A percentile compares a stretch with the other conserved stretches of the same genome.
Conservation (phyloP, 2,329 filamentous ascomycete species). For the Pestalotiopsis fici region DNA sequence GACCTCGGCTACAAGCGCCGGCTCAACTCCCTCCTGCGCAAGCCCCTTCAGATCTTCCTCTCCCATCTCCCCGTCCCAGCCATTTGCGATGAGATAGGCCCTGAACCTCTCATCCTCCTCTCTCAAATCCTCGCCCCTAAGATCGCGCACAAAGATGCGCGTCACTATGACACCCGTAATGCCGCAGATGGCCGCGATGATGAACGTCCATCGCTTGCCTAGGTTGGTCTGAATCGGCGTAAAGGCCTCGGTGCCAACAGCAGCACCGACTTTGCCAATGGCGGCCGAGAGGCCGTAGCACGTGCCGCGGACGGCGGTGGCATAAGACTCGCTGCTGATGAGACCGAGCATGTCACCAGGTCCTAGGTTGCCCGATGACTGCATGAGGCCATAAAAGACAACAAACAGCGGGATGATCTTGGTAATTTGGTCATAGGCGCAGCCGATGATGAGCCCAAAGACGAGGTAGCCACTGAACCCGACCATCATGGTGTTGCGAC, state of each 20-base stretch:
- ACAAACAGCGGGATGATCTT: conserved; percentile 49
- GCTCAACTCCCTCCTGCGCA: conserved; percentile 6
- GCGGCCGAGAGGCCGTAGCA: conserved; percentile 52
- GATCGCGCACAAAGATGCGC: conserved; percentile 46
- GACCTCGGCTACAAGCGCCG: conserved; percentile 6
- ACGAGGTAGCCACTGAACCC: conserved; percentile 51
- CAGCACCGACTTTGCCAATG: conserved; percentile 51
- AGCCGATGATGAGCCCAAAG: conserved; percentile 53
- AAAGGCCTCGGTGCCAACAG: conserved; percentile 51
- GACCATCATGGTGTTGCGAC: conserved; percentile 51
- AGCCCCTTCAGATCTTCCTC: conserved; percentile 6
- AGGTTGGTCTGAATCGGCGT: conserved; percentile 45
- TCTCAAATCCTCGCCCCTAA: conserved; percentile 44
- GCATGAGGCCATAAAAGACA: conserved; percentile 53
- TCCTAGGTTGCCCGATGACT: conserved; percentile 48
- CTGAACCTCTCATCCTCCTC: conserved; percentile 44
- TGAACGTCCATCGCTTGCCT: conserved; percentile 52
- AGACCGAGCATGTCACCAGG: conserved; percentile 53
- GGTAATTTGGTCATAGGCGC: conserved; percentile 46
- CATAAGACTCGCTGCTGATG: conserved; percentile 49
- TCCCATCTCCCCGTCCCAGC: conserved; percentile 48
- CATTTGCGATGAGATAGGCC: conserved; percentile 41
- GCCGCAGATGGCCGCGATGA: conserved; percentile 52
- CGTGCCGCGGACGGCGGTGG: conserved; percentile 50
- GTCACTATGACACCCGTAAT: conserved; percentile 47